Evolutionary conservation across 2,329 filamentous ascomycete species (phyloP), one percentile per base, ranked within the genome.

Genomic region (Fonsecaea pugnacius): DNA sequence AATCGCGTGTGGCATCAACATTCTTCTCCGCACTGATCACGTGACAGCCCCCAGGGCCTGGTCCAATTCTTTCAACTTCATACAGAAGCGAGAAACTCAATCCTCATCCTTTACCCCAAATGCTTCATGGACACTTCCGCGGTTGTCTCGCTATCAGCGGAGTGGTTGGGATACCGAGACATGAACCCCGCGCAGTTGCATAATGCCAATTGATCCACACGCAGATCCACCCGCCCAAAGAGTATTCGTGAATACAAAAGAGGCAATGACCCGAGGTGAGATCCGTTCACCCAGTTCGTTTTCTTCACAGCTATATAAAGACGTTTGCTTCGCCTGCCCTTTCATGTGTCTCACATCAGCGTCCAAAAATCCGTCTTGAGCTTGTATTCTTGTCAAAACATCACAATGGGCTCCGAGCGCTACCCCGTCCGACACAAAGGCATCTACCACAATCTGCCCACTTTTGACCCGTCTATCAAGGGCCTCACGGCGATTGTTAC

Each of bases 401-500:
- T 46, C 62, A 65, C 46, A 18, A 72, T 72, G 70, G 70, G 70
- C 10, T 71, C 70, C 12, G 70, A 71, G 65, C 58, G 53, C 35
- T 65, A 69, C 27, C 70, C 70, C 2, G 57, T 72, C 16, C 62
- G 62, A 30, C 53, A 72, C 27, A 68, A 70, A 56, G 80, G 79
- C 66, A 84, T 85, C 64, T 84, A 79, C 70, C 80, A 82, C 70
- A 81, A 78, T 62, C 76, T 85, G 0, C 82, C 82, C 0, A 76
- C 77, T 12, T 83, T 79, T 64, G 74, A 79, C n/a, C 69, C 76
- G 3, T 73, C 75, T 0, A 68, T 79, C 60, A 78, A 78, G 65
- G 76, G 74, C 21, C 75, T 84, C 27, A 83, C 80, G 0, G 83
- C 82, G 2, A 80, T 85, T 51, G 77, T 85, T 40, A 83, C 82